Base-by-base conservation (phyloP, 805 yeast species). In the Cyberlindnera euphorbiae region DNA sequence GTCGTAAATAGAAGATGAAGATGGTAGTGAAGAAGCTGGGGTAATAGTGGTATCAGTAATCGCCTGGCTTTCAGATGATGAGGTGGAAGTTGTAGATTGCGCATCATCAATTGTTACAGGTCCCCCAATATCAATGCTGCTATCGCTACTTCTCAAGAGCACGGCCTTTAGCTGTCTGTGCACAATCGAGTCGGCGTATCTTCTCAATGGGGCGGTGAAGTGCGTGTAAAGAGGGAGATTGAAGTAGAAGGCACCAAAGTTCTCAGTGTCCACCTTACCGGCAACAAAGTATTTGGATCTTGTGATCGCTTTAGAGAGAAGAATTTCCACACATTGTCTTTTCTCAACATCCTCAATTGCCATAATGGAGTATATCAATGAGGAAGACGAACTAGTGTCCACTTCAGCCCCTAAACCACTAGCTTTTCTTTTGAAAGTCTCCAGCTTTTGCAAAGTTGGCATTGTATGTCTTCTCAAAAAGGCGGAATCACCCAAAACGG, bases 131-230 rank as follows among this genome's bases (percentile, higher is more conserved):
- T 30, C 22, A 9, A 19, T 26, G 23, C 37, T 30, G 24, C 18
- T 17, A n/a, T 33, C 38, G 16, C 27, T 30, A 13, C 30, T 13
- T 14, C 26, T 33, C 21, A 23, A n/a, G 26, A 93, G 58, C 18
- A 81, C 75, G 2, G 77, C 59, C 56, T 85, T 89, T 48, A 93
- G 64, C 63, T 93, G 98, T 50, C 96, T 77, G 55, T 93, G 98
- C 26, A 86, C 97, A 47, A 89, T 75, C 34, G 86, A 70, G 59
- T 93, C 98, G 2, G 95, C 88, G 58, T 89, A 93, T 52, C 98
- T 74, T 58, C 95, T 75, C 55, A 87, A 66, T 12, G 98, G 97
- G 1, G 95, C 76, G n/a, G 85, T 82, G 66, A 89, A 89, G 60
- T 90, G 97, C 0, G 97, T 86, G 59, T 86, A 93, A 29, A 87